phyloP scores from a whole-genome alignment of 345 rosid species.

The Carallia brachiata region DNA sequence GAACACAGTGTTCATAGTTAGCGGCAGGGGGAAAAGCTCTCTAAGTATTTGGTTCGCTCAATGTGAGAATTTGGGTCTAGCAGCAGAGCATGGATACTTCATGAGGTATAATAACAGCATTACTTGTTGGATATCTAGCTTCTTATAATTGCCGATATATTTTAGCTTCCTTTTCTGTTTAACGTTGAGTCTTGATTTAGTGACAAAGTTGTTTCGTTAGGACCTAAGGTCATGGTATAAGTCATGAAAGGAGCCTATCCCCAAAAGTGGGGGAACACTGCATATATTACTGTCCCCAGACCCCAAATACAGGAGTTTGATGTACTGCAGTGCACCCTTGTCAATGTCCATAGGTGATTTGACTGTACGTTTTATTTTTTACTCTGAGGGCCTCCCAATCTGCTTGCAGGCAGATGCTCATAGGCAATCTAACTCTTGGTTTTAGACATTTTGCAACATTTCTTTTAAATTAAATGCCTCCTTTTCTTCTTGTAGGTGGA shows the following conservation, averaged over 20 bases:
- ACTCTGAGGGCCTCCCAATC: too few relatives aligned
- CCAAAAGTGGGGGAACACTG: too few relatives aligned
- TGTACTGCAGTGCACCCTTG: neutral
- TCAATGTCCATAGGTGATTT: neutral
- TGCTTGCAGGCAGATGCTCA: neutral
- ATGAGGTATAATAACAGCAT: constrained; percentile 11
- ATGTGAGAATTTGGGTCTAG: constrained; percentile 42
- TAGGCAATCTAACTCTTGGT: neutral
- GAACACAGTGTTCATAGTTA: constrained; percentile 43
- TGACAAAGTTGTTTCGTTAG: too few relatives aligned
- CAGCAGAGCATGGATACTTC: constrained; percentile 51
- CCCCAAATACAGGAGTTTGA: too few relatives aligned
- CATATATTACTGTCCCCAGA: too few relatives aligned
- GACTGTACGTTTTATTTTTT: neutral
- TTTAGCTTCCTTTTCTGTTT: neutral
- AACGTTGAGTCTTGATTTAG: too few relatives aligned
- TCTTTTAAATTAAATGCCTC: neutral
- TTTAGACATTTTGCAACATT: neutral
- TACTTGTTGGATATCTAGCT: too few relatives aligned
- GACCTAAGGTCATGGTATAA: too few relatives aligned
- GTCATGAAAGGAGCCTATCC: too few relatives aligned
- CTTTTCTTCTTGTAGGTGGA: constrained; percentile 44
- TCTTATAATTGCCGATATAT: too few relatives aligned
- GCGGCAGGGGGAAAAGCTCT: constrained; percentile 38
- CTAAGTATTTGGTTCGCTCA: constrained; percentile 36